Percentiles rank a stretch among this genome's conserved stretches.
These are phyloP conservation scores for Cladophialophora immunda DNA, from an alignment of 2,329 filamentous ascomycete genomes.

Conservation along the genomic window DNA sequence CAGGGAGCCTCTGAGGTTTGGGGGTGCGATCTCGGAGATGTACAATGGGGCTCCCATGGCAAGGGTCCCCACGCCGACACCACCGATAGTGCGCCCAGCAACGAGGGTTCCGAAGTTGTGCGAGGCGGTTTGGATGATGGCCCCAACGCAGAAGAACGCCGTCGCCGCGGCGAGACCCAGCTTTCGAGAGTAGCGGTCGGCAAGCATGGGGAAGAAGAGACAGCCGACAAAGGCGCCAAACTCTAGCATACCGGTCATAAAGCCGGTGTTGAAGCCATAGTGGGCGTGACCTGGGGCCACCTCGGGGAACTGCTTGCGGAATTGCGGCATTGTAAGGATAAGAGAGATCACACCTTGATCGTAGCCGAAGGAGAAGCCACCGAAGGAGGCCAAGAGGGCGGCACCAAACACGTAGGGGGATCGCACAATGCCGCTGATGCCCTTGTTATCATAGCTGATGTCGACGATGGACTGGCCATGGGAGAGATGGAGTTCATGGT, in stretches of 20 bases:
- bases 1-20: slow-evolving; percentile 46
- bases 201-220: slow-evolving; percentile 51
- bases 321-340: slow-evolving; percentile 57
- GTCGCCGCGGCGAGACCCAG: slow-evolving; percentile 52
- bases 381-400: slow-evolving; percentile 54
- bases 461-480: background rate
- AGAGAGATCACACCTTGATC: slow-evolving; percentile 56
- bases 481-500: background rate
- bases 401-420: slow-evolving; percentile 56
- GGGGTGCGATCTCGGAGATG: slow-evolving; percentile 37
- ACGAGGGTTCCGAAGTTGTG: slow-evolving; percentile 25
- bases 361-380: slow-evolving; percentile 54
- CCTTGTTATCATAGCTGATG: background rate
- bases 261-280: slow-evolving; percentile 48
- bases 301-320: slow-evolving; percentile 50
- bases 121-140: slow-evolving; percentile 46
- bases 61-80: slow-evolving; percentile 48
- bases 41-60: slow-evolving; percentile 35
- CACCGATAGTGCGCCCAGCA: slow-evolving; percentile 44
- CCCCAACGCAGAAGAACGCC: slow-evolving; percentile 54
- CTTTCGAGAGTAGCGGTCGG: slow-evolving; percentile 55
- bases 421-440: slow-evolving; percentile 43
- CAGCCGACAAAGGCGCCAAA: slow-evolving; percentile 45
- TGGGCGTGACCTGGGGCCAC: slow-evolving; percentile 41
- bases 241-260: slow-evolving; percentile 58